phyloP scores from a whole-genome alignment of 768 basidiomycete genomes.

The Tephrocybe sp. region DNA sequence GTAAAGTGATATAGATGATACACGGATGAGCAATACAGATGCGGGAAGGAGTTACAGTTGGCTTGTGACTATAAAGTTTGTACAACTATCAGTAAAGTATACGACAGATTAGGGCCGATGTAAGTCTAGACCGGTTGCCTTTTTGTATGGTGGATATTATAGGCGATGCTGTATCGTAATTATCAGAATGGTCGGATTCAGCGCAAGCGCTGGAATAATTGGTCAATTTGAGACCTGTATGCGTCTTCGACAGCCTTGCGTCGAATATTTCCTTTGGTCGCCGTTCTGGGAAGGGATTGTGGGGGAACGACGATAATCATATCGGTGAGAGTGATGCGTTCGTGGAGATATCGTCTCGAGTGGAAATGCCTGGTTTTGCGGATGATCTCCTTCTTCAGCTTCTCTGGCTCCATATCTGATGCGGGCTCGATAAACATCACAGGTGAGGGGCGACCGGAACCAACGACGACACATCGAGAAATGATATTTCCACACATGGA shows the following conservation, averaged over 20 bases:
- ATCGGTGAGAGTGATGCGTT: constrained; percentile 64
- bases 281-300: constrained; percentile 72
- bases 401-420: constrained; percentile 49
- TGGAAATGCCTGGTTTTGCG: constrained; percentile 75
- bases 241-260: constrained; percentile 72
- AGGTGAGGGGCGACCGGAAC: constrained; percentile 73
- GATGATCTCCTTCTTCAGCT: constrained; percentile 70
- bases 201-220: constrained; percentile 41
- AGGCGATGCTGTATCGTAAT: background rate
- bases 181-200: background rate
- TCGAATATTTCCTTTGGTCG: constrained; percentile 82
- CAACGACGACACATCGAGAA: constrained; percentile 75
- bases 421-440: constrained; percentile 73
- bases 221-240: constrained; percentile 58
- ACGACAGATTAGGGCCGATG: background rate
- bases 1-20: background rate
- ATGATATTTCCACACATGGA: constrained; percentile 64
- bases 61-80: background rate
- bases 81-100: background rate
- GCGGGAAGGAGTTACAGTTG: background rate
- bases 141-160: background rate
- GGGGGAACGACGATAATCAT: constrained; percentile 68
- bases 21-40: background rate
- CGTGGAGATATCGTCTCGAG: constrained; percentile 73
- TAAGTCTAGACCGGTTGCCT: background rate